These are phyloP conservation scores for Coelastrella sp. DNA, from an alignment of 139 green algal genomes.

Conservation along the genomic window DNA sequence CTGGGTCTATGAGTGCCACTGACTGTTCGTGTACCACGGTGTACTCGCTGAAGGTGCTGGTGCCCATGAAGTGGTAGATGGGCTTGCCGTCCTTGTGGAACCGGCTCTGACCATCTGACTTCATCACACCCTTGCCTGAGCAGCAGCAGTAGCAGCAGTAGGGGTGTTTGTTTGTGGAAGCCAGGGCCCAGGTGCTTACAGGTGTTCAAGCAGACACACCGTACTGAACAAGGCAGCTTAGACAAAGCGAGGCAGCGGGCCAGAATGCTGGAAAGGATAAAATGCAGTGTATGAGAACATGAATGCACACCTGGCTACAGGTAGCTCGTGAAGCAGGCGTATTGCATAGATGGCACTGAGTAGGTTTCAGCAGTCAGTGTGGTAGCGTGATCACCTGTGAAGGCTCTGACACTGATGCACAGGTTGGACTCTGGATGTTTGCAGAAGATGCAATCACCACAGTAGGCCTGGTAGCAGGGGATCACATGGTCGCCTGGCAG, in stretches of 20 bases:
- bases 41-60: conserved; percentile 98
- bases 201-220: neutral
- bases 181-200: neutral
- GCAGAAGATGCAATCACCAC: conserved; percentile 97
- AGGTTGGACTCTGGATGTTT: conserved; percentile 95
- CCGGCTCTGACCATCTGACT: conserved; percentile 81
- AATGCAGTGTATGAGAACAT: too few relatives aligned
- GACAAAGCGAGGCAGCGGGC: neutral
- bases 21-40: conserved; percentile 95
- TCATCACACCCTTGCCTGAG: conserved; percentile 95
- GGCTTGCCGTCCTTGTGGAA: conserved; percentile 89
- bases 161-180: neutral
- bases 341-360: too few relatives aligned
- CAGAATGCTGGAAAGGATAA: too few relatives aligned
- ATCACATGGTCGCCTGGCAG: conserved; percentile 92
- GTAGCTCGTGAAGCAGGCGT: too few relatives aligned
- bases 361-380: too few relatives aligned
- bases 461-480: conserved; percentile 94
- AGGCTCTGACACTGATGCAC: conserved; percentile 85
- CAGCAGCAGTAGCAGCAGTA: neutral
- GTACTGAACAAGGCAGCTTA: neutral
- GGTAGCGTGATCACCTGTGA: conserved; percentile 62
- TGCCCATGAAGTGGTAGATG: conserved; percentile 99
- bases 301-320: too few relatives aligned
- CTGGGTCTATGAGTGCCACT: conserved; percentile 79